Evolutionary conservation across 768 basidiomycete genomes (phyloP).

Genomic region (Suillus hirtellus): DNA sequence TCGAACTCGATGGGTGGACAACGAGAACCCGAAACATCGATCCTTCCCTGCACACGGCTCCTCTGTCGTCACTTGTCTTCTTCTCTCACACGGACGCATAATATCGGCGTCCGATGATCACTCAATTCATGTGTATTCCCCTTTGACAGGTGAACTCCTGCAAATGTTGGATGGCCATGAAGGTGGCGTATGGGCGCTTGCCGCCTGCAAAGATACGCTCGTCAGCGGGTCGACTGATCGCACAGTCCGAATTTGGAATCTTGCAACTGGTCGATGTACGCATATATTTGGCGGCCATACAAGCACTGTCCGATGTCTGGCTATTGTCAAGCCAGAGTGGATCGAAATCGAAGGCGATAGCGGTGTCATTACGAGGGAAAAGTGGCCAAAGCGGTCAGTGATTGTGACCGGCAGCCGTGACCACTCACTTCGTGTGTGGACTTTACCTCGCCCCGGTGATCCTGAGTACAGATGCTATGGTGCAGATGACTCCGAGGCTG

Average conservation of each 20-base stretch:
- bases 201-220: constrained; percentile 81
- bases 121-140: constrained; percentile 92
- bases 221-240: constrained; percentile 94
- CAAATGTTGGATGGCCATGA: constrained; percentile 86
- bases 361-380: constrained; percentile 65
- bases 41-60: constrained; percentile 88
- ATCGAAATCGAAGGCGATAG: constrained; percentile 70
- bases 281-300: constrained; percentile 97
- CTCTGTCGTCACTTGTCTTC: constrained; percentile 92
- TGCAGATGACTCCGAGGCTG: constrained; percentile 59
- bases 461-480: constrained; percentile 72
- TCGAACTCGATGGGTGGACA: constrained; percentile 76
- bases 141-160: constrained; percentile 73
- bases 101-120: constrained; percentile 98
- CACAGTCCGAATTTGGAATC: constrained; percentile 90
- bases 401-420: constrained; percentile 77
- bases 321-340: constrained; percentile 93
- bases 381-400: constrained; percentile 68
- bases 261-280: constrained; percentile 75
- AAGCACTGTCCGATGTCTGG: constrained; percentile 92
- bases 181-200: constrained; percentile 97
- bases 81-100: constrained; percentile 93
- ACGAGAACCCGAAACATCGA: constrained; percentile 69
- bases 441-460: constrained; percentile 66
- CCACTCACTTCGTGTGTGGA: constrained; percentile 66